Evolutionary conservation across 768 basidiomycete genomes (phyloP).

Genomic region (Dictyophora rubrovolvata): DNA sequence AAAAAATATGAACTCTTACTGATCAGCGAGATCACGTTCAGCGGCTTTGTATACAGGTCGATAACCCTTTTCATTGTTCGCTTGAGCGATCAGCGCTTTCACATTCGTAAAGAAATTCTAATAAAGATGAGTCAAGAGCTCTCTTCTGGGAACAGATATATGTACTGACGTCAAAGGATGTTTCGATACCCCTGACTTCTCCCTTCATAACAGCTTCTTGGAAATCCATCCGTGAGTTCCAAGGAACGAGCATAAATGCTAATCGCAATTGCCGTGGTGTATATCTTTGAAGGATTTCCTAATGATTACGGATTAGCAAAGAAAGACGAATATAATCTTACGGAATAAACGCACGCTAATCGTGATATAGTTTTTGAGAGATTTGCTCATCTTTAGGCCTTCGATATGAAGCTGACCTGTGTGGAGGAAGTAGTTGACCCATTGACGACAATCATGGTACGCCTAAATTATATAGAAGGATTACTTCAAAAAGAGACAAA

Average conservation of each 20-base stretch:
- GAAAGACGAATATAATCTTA: not conserved
- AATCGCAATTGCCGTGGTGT: conserved; percentile 83
- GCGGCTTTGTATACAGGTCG: conserved; percentile 35
- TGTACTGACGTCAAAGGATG: conserved; percentile 66
- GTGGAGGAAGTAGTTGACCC: conserved; percentile 99
- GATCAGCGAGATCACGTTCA: conserved; percentile 59
- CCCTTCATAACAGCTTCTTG: conserved; percentile 82
- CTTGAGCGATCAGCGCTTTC: conserved; percentile 67
- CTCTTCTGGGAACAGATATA: not conserved
- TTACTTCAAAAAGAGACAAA: not conserved
- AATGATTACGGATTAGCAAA: conserved; percentile 8
- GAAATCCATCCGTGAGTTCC: conserved; percentile 92
- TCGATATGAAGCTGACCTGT: conserved; percentile 98
- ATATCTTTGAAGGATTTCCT: conserved; percentile 82
- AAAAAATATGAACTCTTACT: conserved; percentile 33
- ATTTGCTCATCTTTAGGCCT: conserved; percentile 98
- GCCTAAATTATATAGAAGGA: conserved; percentile 42
- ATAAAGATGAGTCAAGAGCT: not conserved
- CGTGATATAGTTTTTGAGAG: conserved; percentile 97
- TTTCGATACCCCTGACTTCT: conserved; percentile 80
- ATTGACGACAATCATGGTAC: conserved; percentile 80
- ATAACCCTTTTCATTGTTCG: conserved; percentile 15
- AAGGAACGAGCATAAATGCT: conserved; percentile 82
- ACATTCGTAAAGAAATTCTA: conserved; percentile 92
- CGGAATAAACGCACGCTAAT: conserved; percentile 54